phyloP scores from a whole-genome alignment of 139 green algal species.

The Coelastrella sp. region DNA sequence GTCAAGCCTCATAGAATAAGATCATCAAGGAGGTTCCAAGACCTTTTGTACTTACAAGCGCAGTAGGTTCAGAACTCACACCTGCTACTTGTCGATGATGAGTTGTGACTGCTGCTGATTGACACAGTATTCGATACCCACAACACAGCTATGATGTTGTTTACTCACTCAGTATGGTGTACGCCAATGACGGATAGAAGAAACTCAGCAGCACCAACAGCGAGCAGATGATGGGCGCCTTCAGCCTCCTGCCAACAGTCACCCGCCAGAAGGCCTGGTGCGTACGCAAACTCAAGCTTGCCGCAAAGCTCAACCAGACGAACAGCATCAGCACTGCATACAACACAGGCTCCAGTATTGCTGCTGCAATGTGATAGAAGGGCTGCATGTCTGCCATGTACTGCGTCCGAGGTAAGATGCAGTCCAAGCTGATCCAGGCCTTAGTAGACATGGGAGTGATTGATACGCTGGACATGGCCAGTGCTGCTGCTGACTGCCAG shows the following conservation, averaged over 20 bases:
- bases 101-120: too few relatives aligned
- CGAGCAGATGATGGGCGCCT: not conserved
- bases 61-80: too few relatives aligned
- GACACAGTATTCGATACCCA: not conserved
- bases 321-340: not conserved
- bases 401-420: not conserved
- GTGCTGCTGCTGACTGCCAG: slow-evolving; percentile 32
- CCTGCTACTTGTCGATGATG: too few relatives aligned
- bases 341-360: not conserved
- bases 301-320: not conserved
- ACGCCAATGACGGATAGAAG: slow-evolving; percentile 42
- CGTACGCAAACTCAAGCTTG: not conserved
- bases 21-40: too few relatives aligned
- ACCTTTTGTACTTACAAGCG: too few relatives aligned
- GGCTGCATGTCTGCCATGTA: not conserved
- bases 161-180: slow-evolving; percentile 17
- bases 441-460: slow-evolving; percentile 32
- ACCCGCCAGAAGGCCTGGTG: not conserved
- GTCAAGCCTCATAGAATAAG: too few relatives aligned
- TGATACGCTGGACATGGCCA: slow-evolving; percentile 3
- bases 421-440: slow-evolving; percentile 38
- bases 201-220: slow-evolving; percentile 29
- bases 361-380: slow-evolving; percentile 13
- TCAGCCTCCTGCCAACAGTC: not conserved
- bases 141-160: not conserved